phyloP scores from a whole-genome alignment of 2,329 filamentous ascomycete species.

The Trichoderma pleuroti region DNA sequence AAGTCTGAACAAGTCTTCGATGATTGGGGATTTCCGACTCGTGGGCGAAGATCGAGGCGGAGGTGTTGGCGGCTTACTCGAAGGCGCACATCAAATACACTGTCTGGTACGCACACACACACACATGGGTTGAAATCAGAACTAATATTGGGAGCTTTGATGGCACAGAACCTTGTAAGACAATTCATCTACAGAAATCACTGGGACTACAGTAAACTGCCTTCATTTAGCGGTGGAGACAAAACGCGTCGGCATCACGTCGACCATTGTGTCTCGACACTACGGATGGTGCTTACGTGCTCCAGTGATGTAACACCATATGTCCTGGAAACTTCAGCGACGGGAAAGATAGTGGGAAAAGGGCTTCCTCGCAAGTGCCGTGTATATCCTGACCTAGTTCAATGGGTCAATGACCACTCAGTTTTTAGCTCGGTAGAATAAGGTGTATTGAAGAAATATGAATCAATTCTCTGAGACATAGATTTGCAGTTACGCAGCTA shows the following conservation, averaged over 20 bases:
- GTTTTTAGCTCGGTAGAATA: background rate
- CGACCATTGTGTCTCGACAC: background rate
- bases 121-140: rapidly evolving
- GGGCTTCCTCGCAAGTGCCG: background rate
- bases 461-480: background rate
- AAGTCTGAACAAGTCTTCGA: background rate
- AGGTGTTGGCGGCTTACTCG: background rate
- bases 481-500: background rate
- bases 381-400: background rate
- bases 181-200: background rate
- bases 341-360: background rate
- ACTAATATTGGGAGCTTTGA: background rate
- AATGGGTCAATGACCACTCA: background rate
- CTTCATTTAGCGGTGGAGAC: background rate
- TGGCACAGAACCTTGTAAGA: background rate
- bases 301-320: background rate
- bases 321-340: background rate
- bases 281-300: background rate
- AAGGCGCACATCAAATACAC: background rate
- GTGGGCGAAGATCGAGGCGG: background rate
- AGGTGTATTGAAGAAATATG: background rate
- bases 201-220: background rate
- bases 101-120: background rate
- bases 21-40: background rate
- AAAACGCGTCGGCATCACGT: background rate